Evolutionary conservation across 345 rosid species (phyloP), one percentile per base, ranked within the genome.

Genomic region (Hypericum perforatum): DNA sequence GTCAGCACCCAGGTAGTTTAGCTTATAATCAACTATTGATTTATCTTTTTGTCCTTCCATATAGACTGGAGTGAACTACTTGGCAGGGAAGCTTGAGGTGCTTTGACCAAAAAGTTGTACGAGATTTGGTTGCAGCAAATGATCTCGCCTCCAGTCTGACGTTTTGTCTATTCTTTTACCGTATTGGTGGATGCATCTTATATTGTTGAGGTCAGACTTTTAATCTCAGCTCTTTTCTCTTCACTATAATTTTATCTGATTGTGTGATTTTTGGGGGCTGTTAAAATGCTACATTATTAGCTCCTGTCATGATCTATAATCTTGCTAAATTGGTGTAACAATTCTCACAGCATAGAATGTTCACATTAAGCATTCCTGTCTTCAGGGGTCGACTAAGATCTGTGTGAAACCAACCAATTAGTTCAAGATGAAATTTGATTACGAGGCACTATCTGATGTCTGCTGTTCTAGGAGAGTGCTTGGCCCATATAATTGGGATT

Each of bases 81-180:
- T 60, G 54, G 56, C 85, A 89, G 96, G 92, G 89, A 75, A 75
- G 70, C 66, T 60, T 76, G 62, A 82, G 82, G 67, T 70, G 73
- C 64, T 70, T 78, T 46, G 84, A 77, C 54, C 58, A 73, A 60
- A 87, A 78, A 64, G 67, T 70, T 66, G 75, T 80, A 65, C 78
- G 75, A 57, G 78, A 78, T 60, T 61, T 63, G 32, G 73, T 76
- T 58, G 61, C 65, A 58, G 69, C 63, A 76, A 52, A 82, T 80
- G 67, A 78, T 87, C 11, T 22, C 78, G 62, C 78, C 79, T 51
- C 84, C 86, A 61, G 62, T 79, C 52, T 67, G 82, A 63, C 78
- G 95, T 87, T 70, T 91, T 66, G 80, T 87, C 74, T 85, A 76
- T 62, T 74, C 96, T 56, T 60, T 87, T 69, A 87, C 95, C 7